Evolutionary conservation across 345 rosid species (phyloP), one percentile per base, ranked within the genome.

Genomic region (Camelina sativa): DNA sequence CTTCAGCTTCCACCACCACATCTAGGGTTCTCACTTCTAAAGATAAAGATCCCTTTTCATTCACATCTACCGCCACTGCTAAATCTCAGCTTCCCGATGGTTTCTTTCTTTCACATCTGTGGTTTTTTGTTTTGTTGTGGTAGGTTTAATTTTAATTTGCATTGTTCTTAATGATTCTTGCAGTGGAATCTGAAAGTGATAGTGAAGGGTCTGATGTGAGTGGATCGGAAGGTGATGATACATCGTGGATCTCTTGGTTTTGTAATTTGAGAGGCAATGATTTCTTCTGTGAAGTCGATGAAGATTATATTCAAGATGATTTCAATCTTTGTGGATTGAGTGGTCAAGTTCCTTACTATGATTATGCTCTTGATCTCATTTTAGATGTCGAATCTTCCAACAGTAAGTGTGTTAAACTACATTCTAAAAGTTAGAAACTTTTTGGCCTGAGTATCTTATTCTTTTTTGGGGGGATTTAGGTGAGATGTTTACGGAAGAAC

Each of bases 161-260:
- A 30, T 17, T 10, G 46, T 13, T 51, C 13, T 69, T 30, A 28
- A 57, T 72, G 19, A 4, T 17, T 19, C 11, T 40, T 10, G 81
- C 80, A 87, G 97, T 86, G 72, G 97, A 87, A 84, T 87, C 91
- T 10, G 95, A 91, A 69, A 85, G 90, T 16, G 95, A 89, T 74
- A 89, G 92, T 72, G 97, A 91, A 79, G 95, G 86, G 37, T 91
- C 97, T 2, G 95, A 88, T 81, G 96, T 90, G 52, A 95, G 97
- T 82, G 97, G 97, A 72, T 95, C 99, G 13, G 97, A 95, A 4
- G 99, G 93, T 48, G 99, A 92, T 71, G 99, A 91, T 67, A 92
- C 97, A 17, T 90, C 97, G 19, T 95, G 99, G 99, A 92, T 95
- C 80, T 89, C 99, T 12, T 95, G 99, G 99, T 95, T 95, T 80